phyloP scores from a whole-genome alignment of 768 basidiomycete genomes.

The Gloeophyllum trabeum region DNA sequence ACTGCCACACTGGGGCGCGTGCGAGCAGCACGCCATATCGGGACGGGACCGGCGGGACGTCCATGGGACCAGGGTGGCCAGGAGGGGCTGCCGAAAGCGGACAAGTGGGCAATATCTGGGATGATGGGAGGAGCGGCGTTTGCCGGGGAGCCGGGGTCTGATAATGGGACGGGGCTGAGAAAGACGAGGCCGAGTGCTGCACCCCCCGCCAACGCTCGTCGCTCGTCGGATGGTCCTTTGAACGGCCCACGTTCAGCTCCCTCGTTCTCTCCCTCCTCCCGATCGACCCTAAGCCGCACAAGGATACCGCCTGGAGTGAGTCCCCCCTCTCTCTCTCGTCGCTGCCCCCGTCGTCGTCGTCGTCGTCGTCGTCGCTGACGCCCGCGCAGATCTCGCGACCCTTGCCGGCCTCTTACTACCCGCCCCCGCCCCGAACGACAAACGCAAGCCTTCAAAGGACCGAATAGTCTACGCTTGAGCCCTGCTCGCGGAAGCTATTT shows the following conservation, averaged over 20 bases:
- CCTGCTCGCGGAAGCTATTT: slow-evolving; percentile 9
- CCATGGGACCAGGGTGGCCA: not conserved
- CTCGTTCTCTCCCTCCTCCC: slow-evolving; percentile 21
- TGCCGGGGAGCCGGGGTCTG: not conserved
- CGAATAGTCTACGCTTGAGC: slow-evolving; percentile 23
- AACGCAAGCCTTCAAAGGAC: slow-evolving; percentile 20
- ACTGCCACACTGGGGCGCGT: not conserved
- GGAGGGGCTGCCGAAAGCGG: not conserved
- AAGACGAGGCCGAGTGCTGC: not conserved
- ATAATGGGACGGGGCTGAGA: not conserved
- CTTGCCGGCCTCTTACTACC: slow-evolving; percentile 71
- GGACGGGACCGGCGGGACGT: not conserved
- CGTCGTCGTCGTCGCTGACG: slow-evolving; percentile 6
- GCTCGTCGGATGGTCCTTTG: not conserved
- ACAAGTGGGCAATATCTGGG: not conserved
- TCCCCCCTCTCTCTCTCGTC: not conserved
- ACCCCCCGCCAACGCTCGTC: not conserved
- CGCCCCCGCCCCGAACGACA: slow-evolving; percentile 25
- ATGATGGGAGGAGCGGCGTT: not conserved
- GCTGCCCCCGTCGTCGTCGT: slow-evolving; percentile 4
- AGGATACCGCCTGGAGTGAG: slow-evolving; percentile 43
- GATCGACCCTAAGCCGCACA: slow-evolving; percentile 34
- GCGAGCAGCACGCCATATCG: not conserved
- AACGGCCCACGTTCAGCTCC: slow-evolving; percentile 5
- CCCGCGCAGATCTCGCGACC: slow-evolving; percentile 74